Conservation (phyloP, 2,329 filamentous ascomycete genomes). For the Diaporthe humulicola region DNA sequence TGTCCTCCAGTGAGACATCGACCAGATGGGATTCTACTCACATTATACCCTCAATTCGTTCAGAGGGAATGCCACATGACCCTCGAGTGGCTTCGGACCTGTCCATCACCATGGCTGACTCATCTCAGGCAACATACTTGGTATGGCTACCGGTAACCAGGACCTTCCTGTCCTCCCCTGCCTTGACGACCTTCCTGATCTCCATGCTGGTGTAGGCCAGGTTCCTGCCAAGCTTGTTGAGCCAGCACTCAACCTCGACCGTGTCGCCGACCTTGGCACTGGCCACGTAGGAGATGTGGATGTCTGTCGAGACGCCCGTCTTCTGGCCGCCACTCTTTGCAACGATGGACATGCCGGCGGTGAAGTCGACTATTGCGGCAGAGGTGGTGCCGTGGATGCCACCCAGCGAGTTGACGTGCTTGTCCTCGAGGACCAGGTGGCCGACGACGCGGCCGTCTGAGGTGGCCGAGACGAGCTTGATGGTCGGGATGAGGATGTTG, state of each 20-base stretch:
- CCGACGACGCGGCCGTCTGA: conserved; percentile 61
- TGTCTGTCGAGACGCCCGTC: conserved; percentile 80
- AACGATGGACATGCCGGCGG: conserved; percentile 79
- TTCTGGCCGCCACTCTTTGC: conserved; percentile 71
- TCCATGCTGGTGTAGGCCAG: conserved; percentile 77
- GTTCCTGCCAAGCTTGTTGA: conserved; percentile 75
- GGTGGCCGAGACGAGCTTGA: conserved; percentile 58
- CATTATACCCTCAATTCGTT: not conserved
- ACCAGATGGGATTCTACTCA: not conserved
- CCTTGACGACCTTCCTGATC: conserved; percentile 69
- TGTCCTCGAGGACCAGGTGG: conserved; percentile 60
- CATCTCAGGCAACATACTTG: conserved; percentile 39
- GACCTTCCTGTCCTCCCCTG: conserved; percentile 36
- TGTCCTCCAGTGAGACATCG: not conserved
- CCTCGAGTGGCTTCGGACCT: not conserved
- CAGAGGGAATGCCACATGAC: not conserved
- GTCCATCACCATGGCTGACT: not conserved
- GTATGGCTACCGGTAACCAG: conserved; percentile 41
- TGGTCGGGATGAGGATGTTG: conserved; percentile 62
- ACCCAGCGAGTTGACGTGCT: conserved; percentile 77
- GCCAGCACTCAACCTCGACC: conserved; percentile 76
- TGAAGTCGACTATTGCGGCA: conserved; percentile 80
- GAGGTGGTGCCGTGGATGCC: conserved; percentile 80
- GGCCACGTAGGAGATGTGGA: conserved; percentile 78
- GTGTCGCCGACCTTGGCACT: conserved; percentile 74